Percentiles rank a stretch among this genome's conserved stretches.
Evolutionary conservation across 2,329 filamentous ascomycete species (phyloP).

Genomic region (Sporothrix globosa): DNA sequence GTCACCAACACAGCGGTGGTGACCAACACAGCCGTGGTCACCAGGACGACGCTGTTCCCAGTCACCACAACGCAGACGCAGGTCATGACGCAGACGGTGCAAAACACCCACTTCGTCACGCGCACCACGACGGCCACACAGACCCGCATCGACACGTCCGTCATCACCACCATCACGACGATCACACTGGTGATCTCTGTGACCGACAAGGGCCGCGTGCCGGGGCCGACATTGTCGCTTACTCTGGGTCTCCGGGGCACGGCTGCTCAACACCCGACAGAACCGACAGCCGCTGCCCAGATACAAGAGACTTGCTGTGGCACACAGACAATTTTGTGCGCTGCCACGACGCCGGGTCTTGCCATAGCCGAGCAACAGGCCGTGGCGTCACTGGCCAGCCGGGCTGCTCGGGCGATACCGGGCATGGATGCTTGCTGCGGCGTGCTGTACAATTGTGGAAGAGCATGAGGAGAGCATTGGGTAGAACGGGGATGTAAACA

Average conservation of each 20-base stretch:
- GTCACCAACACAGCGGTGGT: constrained; percentile 14
- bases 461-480: too few species aligned
- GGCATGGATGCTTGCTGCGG: constrained; percentile 26
- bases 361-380: not conserved
- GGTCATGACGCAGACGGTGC: constrained; percentile 7
- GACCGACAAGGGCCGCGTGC: constrained; percentile 18
- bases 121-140: constrained; percentile 27
- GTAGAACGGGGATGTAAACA: too few species aligned
- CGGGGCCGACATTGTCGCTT: not conserved
- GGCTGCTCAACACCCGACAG: not conserved
- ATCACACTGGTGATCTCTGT: constrained; percentile 30
- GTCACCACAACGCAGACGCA: not conserved
- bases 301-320: not conserved
- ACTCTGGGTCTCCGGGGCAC: not conserved
- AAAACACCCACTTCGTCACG: constrained; percentile 22
- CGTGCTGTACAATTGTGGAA: constrained; percentile 14
- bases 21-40: constrained; percentile 19
- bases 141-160: constrained; percentile 30
- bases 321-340: constrained; percentile 3
- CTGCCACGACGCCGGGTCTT: constrained; percentile 21
- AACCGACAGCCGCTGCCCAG: too few species aligned
- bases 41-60: not conserved
- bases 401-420: constrained; percentile 9
- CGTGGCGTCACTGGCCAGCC: constrained; percentile 13
- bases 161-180: constrained; percentile 33